Base-by-base conservation (phyloP, 192 early-diverging fungal genomes). In the Helicostylum pulchrum region DNA sequence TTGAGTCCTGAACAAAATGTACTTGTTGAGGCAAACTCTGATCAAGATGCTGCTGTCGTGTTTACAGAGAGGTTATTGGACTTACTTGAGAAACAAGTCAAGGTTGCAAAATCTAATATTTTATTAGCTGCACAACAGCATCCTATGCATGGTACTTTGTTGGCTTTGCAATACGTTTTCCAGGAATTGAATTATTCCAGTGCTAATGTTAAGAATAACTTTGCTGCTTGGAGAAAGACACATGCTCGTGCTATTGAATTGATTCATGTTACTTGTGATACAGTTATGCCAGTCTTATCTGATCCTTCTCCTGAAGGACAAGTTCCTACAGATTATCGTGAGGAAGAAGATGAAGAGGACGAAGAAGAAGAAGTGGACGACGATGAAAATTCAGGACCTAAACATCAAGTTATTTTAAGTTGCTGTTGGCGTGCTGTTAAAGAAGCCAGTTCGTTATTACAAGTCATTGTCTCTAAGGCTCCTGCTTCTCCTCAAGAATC, bases 351-450 rank as follows among this genome's bases (percentile, higher is more conserved):
- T 20, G 58, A 70, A 7, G 76, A 80, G 30, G 75, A 80, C 43
- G 78, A 77, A n/a, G 68, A 75, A 3, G 81, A 78, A 42, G 79
- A 71, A 4, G 78, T 77, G 17, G 78, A 76, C 47, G 77, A 66
- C 4, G 79, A 78, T 14, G 60, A 65, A 45, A 66, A 66, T 6
- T 54, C 75, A 50, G 70, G 88, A 47, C 67, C 87, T 53, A 89
- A 92, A 15, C 88, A 92, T 59, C 94, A 96, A 65, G 82, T 94
- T 4, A 90, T 95, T 54, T 65, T 97, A 53, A 91, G 91, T 62
- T 90, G 88, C 61, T 96, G 93, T 75, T 98, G 94, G 89, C 81
- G 94, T 57, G 90, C 92, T 14, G 87, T 98, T 52, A 96, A 95
- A 68, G 92, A 94, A 66, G 89, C 91, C 19, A 87, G 78, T 50